These are phyloP conservation scores for Pholiota microspora DNA, from an alignment of 768 basidiomycete species.

Conservation along the genomic window DNA sequence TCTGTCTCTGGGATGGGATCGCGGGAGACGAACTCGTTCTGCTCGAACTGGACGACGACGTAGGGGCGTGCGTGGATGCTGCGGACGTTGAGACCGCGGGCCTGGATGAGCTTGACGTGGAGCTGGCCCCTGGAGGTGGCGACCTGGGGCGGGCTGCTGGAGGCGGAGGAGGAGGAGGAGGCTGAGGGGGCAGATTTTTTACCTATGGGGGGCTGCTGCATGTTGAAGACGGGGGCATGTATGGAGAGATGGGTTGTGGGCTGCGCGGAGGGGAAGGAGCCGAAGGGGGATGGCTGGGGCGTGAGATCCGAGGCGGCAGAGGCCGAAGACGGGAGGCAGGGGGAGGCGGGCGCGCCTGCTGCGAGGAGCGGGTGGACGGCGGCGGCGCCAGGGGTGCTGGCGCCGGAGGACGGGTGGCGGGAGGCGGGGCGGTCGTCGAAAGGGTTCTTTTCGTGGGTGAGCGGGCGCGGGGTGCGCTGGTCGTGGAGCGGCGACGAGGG, in stretches of 20 bases:
- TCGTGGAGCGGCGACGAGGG: conserved; percentile 26
- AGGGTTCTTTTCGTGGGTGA: conserved; percentile 48
- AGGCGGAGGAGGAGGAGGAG: conserved; percentile 30
- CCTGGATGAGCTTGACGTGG: conserved; percentile 94
- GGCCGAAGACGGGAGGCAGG: conserved; percentile 29
- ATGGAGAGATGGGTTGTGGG: conserved; percentile 65
- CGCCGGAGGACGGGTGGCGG: conserved; percentile 6
- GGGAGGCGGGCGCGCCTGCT: conserved; percentile 18
- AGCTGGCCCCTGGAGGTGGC: conserved; percentile 66
- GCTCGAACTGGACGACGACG: conserved; percentile 97
- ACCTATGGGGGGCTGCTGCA: conserved; percentile 62
- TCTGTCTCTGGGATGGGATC: conserved; percentile 84
- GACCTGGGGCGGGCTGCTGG: conserved; percentile 33
- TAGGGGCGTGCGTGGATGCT: conserved; percentile 73
- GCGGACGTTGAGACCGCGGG: conserved; percentile 75
- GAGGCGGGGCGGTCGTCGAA: conserved; percentile 45
- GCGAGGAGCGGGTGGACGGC: conserved; percentile 38
- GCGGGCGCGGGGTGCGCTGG: conserved; percentile 58
- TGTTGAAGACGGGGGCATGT: conserved; percentile 84
- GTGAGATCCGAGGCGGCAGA: conserved; percentile 40
- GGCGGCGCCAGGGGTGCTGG: conserved; percentile 29
- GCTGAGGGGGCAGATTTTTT: conserved; percentile 25
- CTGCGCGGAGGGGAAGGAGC: conserved; percentile 51
- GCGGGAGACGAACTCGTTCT: conserved; percentile 95
- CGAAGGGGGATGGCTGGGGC: conserved; percentile 41